Conservation (phyloP, 2,329 filamentous ascomycete species). For the Sordariomycetes sp. region DNA sequence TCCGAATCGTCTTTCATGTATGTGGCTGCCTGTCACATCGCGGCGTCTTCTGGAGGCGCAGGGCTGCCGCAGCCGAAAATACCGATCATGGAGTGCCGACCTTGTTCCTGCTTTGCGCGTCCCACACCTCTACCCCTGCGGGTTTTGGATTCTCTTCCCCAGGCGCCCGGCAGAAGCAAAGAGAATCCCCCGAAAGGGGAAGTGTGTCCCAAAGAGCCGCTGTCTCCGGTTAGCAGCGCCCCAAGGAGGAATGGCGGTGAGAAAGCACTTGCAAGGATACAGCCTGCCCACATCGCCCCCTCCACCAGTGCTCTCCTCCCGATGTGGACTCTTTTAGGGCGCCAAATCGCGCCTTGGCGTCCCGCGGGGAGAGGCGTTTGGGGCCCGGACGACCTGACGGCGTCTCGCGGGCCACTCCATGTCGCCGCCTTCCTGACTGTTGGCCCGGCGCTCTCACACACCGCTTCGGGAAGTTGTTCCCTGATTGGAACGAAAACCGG, state of each 20-base stretch:
- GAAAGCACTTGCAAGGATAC: slow-evolving; percentile 3
- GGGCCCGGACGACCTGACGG: background rate
- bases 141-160: background rate
- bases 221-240: background rate
- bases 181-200: background rate
- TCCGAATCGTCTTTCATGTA: no score
- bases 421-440: background rate
- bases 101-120: background rate
- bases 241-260: slow-evolving; percentile 5
- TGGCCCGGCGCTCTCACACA: background rate
- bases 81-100: background rate
- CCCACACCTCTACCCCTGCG: background rate
- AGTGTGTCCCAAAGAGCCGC: background rate
- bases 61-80: background rate
- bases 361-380: background rate
- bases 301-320: background rate
- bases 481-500: background rate
- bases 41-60: background rate
- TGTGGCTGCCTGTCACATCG: background rate
- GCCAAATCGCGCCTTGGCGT: background rate
- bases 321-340: background rate
- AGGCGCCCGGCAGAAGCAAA: background rate
- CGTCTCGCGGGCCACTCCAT: background rate
- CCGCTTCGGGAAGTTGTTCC: background rate
- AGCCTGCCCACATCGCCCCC: background rate